Evolutionary conservation across 2,329 filamentous ascomycete species (phyloP).

Genomic region (Pezicula rhizophila): DNA sequence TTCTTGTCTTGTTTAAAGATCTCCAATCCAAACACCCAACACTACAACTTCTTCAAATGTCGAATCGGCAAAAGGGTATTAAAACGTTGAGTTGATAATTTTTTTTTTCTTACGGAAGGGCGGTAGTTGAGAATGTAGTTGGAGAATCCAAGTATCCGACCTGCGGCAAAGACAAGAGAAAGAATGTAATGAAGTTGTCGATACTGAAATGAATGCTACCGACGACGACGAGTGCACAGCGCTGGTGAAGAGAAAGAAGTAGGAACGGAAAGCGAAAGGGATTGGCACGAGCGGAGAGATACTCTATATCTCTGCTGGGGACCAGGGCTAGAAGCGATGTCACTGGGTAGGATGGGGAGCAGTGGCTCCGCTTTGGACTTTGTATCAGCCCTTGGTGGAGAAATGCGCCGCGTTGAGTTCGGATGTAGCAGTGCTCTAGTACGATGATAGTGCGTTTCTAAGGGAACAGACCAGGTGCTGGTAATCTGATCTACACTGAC

Average conservation of each 20-base stretch:
- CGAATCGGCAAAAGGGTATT: neutral
- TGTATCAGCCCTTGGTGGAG: conserved; percentile 30
- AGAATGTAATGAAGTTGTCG: conserved; percentile 29
- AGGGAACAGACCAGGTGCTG: conserved; percentile 43
- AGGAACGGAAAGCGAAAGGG: conserved; percentile 1
- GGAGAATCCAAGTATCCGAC: conserved; percentile 42
- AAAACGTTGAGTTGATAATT: conserved; percentile 27
- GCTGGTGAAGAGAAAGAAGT: conserved; percentile 18
- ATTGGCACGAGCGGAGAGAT: conserved; percentile 7
- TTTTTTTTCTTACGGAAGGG: neutral
- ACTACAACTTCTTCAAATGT: neutral
- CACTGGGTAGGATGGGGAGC: conserved; percentile 19
- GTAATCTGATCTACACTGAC: conserved; percentile 45
- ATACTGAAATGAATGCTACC: conserved; percentile 47
- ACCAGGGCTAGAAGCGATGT: conserved; percentile 14
- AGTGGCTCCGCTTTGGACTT: conserved; percentile 23
- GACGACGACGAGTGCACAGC: conserved; percentile 45
- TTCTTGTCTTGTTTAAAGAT: conserved; percentile 9
- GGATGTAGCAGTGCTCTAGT: conserved; percentile 26
- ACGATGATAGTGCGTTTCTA: conserved; percentile 33
- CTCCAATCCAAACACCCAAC: conserved; percentile 14
- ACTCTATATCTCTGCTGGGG: conserved; percentile 32
- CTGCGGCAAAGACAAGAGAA: conserved; percentile 35
- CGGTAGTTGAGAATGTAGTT: neutral
- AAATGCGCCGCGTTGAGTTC: conserved; percentile 27